Base-by-base conservation (phyloP, 495 filamentous ascomycete species). In the Wilcoxina mikolae region DNA sequence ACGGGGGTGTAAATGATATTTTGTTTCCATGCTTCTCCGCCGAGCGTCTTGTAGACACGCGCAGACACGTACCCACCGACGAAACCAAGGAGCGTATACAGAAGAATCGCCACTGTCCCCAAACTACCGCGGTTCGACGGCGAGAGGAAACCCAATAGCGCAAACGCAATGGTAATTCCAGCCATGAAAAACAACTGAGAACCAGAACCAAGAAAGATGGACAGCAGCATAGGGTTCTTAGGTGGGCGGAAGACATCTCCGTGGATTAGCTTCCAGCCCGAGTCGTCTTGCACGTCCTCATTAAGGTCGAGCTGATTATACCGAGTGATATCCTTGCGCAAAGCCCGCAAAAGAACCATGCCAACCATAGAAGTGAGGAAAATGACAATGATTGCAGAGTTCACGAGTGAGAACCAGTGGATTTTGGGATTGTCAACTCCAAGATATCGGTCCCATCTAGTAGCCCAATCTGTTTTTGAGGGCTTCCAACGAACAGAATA, bases 111-210 rank as follows among this genome's bases (percentile, higher is more conserved):
- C 48, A 88, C 86, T 9, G 87, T 94, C 20, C 84, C 88, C 47
- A 98, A 74, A 39, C 88, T 89, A 28, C 91, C 91, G 59, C 91
- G 88, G 67, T 93, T 95, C 15, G 87, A 88, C 0, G 91, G 91
- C 0, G 90, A 95, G 5, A 96, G 77, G 66, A 98, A 93, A 56
- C 91, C 91, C 28, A 98, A 75, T 12, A 96, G 78, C 0, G 91
- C 93, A 65, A 98, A 95, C 23, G 76, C 79, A 63, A 98, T 94
- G 44, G 93, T 95, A 55, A 84, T 82, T 27, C 89, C 91, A 17
- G 87, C 83, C 91, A 98, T 98, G 70, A 91, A 88, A 67, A 96
- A 95, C 11, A 98, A 77, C 69, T 98, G 91, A 33, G 87, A 84
- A 23, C 91, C 91, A 65, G 91, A 96, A 29, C 91, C 91, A 46